These are phyloP conservation scores for Pseudocercospora macadamiae DNA, from an alignment of 2,329 filamentous ascomycete genomes.

Conservation along the genomic window DNA sequence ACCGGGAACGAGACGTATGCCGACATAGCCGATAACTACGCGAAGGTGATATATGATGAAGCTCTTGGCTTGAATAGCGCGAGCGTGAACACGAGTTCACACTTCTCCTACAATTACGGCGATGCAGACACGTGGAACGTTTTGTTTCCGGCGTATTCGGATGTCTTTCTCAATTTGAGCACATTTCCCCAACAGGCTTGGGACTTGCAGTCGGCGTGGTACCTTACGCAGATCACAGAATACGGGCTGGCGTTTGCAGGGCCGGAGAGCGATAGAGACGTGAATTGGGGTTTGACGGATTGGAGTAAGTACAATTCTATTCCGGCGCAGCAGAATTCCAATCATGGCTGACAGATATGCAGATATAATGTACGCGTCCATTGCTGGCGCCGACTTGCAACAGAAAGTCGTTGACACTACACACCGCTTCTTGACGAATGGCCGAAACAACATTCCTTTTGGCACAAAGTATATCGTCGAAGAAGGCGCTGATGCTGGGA, in stretches of 20 bases:
- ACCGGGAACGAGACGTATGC: conserved; percentile 53
- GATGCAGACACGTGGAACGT: conserved; percentile 39
- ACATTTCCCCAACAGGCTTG: conserved; percentile 41
- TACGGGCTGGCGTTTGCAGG: conserved; percentile 30
- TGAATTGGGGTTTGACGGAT: conserved; percentile 31
- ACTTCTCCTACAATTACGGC: conserved; percentile 53
- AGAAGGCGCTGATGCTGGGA: conserved; percentile 22
- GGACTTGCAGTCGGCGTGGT: conserved; percentile 30
- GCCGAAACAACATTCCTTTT: conserved; percentile 31
- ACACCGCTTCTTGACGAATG: conserved; percentile 30
- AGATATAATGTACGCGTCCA: conserved; percentile 31
- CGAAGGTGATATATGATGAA: conserved; percentile 27
- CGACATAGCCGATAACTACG: conserved; percentile 22
- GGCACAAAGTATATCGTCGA: conserved; percentile 35
- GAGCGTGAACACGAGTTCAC: conserved; percentile 33
- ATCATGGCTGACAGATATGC: too few relatives aligned
- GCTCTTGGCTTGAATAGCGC: conserved; percentile 28
- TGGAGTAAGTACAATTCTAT: conserved; percentile 25
- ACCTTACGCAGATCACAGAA: conserved; percentile 24
- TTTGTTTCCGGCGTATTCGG: conserved; percentile 57
- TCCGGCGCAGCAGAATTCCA: too few relatives aligned
- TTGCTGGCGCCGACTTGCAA: conserved; percentile 23
- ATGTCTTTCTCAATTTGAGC: conserved; percentile 48
- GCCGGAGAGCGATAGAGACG: conserved; percentile 24
- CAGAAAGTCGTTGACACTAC: conserved; percentile 28